Percentiles rank a stretch among this genome's conserved stretches.
Evolutionary conservation across 2,329 filamentous ascomycete species (phyloP).

Genomic region (Botrytis porri): DNA sequence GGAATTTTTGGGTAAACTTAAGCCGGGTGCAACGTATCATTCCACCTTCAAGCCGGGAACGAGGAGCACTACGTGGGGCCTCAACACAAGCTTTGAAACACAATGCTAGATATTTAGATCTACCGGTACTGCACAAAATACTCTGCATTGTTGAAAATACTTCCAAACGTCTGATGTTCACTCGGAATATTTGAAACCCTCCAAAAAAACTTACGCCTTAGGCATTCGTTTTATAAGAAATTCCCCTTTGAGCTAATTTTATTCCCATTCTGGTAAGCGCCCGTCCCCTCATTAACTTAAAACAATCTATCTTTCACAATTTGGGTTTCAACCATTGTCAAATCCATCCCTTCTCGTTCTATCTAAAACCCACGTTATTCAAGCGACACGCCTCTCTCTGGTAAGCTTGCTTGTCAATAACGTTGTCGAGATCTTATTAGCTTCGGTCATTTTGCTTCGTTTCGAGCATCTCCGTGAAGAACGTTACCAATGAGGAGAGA

Average conservation of each 20-base stretch:
- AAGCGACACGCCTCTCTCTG: background rate
- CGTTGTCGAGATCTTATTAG: background rate
- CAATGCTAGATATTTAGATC: no score
- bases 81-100: background rate
- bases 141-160: background rate
- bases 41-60: no score
- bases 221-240: background rate
- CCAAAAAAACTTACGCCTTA: background rate
- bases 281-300: background rate
- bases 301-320: background rate
- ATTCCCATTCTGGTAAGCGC: background rate
- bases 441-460: background rate
- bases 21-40: background rate
- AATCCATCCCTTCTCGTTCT: background rate
- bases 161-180: background rate
- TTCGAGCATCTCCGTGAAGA: background rate
- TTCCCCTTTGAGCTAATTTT: no score
- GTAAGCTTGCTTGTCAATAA: background rate
- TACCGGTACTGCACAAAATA: background rate
- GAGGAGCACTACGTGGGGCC: no score
- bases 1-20: no score
- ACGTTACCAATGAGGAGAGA: background rate
- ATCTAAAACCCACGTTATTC: background rate
- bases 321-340: background rate
- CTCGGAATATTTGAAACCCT: background rate